Evolutionary conservation across 176 grass and related monocot genomes (phyloP), one percentile per base, ranked within the genome.

Genomic region (Aegilops speltoides): DNA sequence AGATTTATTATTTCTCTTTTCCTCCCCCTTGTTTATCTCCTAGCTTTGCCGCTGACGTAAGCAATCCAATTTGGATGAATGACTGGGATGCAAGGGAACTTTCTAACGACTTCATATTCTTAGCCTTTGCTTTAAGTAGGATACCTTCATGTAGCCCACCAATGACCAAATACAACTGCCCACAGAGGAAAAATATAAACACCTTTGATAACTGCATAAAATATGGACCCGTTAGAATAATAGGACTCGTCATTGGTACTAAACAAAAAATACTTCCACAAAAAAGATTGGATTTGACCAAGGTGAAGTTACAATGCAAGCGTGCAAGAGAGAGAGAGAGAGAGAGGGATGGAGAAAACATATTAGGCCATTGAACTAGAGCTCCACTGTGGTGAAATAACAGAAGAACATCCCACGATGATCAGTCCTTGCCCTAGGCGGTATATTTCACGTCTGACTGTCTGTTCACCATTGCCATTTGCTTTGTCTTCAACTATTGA

Each of bases 401-500:
- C 93, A 98, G 45, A 89, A 98, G 40, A 98, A 91, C 91, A 95
- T 98, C 77, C 89, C 86, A 81, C 90, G 95, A 83, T 95, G 95
- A 85, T 95, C 93, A 95, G 93, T 81, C 83, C 40, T 20, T 70
- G 82, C 52, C 85, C 93, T 69, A 98, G 91, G 52, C 91, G 79
- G 80, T 93, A 88, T 68, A 98, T 98, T 88, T 98, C 95, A 88
- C 91, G 95, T 38, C 89, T 95, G 59, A 98, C 75, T 26, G 95
- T 86, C 85, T 98, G 95, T 82, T 98, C 95, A 80, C 93, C 95
- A 68, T 95, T 95, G 26, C 95, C 95, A 90, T 98, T 98, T 84
- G 93, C 95, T 89, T 98, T 98, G 61, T 91, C 93, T 93, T 98
- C 95, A 66, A 98, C 95, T 87, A 95, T 93, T 68, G 93, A 98